A percentile compares a stretch with the other conserved stretches of the same genome.
These are phyloP conservation scores for Penicillium crystallinum DNA, from an alignment of 495 filamentous ascomycete genomes.

Conservation along the genomic window DNA sequence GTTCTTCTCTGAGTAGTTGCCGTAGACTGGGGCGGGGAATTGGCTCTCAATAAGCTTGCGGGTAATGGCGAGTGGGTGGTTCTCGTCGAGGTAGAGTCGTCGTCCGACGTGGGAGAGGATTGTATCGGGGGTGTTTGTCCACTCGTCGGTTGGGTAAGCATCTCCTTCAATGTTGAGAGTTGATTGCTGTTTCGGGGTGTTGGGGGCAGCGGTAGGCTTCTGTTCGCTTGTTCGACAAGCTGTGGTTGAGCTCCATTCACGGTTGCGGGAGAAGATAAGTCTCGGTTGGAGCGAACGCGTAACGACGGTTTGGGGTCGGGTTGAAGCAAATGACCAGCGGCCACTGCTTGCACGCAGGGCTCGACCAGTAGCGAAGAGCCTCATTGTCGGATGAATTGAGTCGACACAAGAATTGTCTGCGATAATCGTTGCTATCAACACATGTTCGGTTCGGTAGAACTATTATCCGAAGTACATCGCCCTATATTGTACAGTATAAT, in stretches of 20 bases:
- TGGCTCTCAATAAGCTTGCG: constrained; percentile 86
- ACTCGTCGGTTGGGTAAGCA: constrained; percentile 64
- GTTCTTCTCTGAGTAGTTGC: constrained; percentile 67
- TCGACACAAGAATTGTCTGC: neutral
- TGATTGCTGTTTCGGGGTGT: constrained; percentile 12
- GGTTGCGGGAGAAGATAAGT: constrained; percentile 13
- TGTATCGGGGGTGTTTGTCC: constrained; percentile 77
- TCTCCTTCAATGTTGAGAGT: constrained; percentile 53
- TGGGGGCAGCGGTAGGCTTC: constrained; percentile 7
- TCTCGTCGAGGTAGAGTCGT: constrained; percentile 75
- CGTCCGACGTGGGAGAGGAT: constrained; percentile 69
- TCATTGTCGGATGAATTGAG: constrained; percentile 27
- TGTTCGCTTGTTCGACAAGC: constrained; percentile 22
- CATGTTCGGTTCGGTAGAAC: constrained; percentile 28
- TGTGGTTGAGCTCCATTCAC: constrained; percentile 36
- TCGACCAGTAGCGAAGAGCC: constrained; percentile 41
- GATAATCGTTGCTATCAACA: constrained; percentile 13
- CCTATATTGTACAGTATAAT: neutral
- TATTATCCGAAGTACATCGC: constrained; percentile 27
- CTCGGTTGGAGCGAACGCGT: constrained; percentile 19
- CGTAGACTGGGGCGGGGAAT: constrained; percentile 69
- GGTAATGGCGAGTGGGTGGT: constrained; percentile 88
- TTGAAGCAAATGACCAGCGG: constrained; percentile 33
- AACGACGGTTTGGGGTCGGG: constrained; percentile 24
- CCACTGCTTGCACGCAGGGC: constrained; percentile 38